Base-by-base conservation (phyloP, 2,329 filamentous ascomycete species). In the Fusarium gaditjirri region DNA sequence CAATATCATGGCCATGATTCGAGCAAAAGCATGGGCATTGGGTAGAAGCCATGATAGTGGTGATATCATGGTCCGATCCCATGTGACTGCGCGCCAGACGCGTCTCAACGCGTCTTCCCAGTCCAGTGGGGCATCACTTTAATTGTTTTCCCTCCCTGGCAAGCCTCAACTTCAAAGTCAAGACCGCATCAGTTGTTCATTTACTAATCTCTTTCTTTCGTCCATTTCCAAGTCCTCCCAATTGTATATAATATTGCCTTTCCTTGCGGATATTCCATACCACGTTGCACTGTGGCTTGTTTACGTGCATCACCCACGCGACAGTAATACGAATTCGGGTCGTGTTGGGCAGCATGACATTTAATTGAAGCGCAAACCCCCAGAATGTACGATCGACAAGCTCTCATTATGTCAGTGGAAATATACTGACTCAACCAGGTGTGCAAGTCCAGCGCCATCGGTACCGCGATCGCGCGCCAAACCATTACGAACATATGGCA, bases 401-500 rank as follows among this genome's bases (percentile, higher is more conserved):
- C 2, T 19, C 5, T 6, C 8, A 6, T 5, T 1, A 1, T 8
- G 5, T 19, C 7, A 17, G 0, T n/a, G 1, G 10, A 31, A 16
- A 14, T 41, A 9, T 64, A 21, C 31, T 78, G 8, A 78, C 61
- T 3, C 6, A 13, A 3, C 4, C 25, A 83, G 81, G 78, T 79
- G 78, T n/a, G 79, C 80, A 56, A 74, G 67, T 11, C 72, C 75
- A 59, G 72, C 79, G 42, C 50, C 72, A 36, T 70, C 67, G 21
- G 62, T 61, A 13, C 58, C 76, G 25, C 77, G 77, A 61, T 76
- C 76, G 41, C 79, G 81, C 56, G 76, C 76, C 56, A 82, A 81
- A 64, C 76, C 79, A 8, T 70, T 83, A 19, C 80, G 81, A 61
- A 85, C 83, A 17, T 85, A 85, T 44, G 81, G 83, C 46, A 83